Evolutionary conservation across 2,329 filamentous ascomycete genomes (phyloP).

Genomic region (Colletotrichum sp.): DNA sequence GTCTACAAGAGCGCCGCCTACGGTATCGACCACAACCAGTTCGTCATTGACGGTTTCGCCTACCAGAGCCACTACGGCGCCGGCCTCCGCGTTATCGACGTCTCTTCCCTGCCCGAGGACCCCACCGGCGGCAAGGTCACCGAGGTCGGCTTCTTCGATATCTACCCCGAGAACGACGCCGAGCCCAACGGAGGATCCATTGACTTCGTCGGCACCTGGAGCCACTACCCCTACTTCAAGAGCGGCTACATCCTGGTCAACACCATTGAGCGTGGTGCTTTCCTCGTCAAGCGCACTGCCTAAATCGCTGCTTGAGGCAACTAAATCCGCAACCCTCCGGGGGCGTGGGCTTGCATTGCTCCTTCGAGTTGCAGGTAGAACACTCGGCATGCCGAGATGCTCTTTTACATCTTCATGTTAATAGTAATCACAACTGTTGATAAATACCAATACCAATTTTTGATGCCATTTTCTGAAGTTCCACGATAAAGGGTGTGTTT

Average conservation of each 20-base stretch:
- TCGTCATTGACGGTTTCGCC: conserved; percentile 41
- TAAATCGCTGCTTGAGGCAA: not conserved
- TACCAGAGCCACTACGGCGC: conserved; percentile 52
- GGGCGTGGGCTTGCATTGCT: not conserved
- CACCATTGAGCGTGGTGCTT: conserved; percentile 27
- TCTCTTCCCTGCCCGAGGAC: conserved; percentile 32
- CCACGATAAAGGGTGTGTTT: accelerated
- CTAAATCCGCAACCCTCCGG: not conserved
- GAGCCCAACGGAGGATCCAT: conserved; percentile 20
- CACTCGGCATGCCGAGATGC: not conserved
- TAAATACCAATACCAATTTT: not conserved
- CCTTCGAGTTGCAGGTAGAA: not conserved
- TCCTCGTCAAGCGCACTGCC: conserved; percentile 22
- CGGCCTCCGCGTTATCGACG: conserved; percentile 41
- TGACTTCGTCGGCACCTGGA: conserved; percentile 25
- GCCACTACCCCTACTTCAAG: conserved; percentile 24
- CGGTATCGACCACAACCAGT: conserved; percentile 50
- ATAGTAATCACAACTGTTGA: not conserved
- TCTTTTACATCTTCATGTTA: not conserved
- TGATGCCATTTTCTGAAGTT: not conserved
- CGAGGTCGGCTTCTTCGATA: conserved; percentile 49
- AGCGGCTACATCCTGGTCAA: conserved; percentile 26
- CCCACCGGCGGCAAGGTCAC: conserved; percentile 43
- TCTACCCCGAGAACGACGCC: conserved; percentile 39
- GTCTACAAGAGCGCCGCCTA: conserved; percentile 37